Evolutionary conservation across 495 filamentous ascomycete species (phyloP), one percentile per base, ranked within the genome.

Genomic region (Talaromyces trachyspermus): DNA sequence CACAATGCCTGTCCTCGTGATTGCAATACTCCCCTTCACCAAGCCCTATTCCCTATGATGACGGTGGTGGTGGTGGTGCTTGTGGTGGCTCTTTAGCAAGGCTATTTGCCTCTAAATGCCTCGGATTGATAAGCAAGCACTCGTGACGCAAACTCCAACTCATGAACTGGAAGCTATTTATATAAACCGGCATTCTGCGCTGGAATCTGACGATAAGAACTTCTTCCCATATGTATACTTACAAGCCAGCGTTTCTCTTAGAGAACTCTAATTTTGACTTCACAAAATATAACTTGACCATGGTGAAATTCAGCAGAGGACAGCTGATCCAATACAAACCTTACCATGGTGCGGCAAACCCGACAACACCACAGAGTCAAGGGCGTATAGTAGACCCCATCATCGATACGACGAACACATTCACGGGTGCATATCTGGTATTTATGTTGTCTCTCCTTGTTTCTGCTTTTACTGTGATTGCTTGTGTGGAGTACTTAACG

Each of bases 391-490:
- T 46, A 19, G 44, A 46, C 12, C 44, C 44, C 25, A 46, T 46
- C 2, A 11, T 46, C 18, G 44, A 46, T 46, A 46, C 32, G 18
- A 46, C 44, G 12, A 46, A 46, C 25, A 36, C 44, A 2, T 46
- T 46, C 14, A 46, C 44, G 7, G 44, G 44, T 4, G 44, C 44
- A 37, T 46, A 46, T 27, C 17, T 46, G 27, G 44, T 46, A 35
- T 26, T 29, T 36, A 15, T 7, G 14, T 37, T 17, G n/a, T 17
- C 9, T 37, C 19, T 17, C 14, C 6, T 12, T 5, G 2, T 11
- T 37, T 1, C 14, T 2, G 19, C 2, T 37, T 15, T 10, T 32
- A 32, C 29, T 9, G 10, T 32, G 14, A 32, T 9, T 32, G 29
- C 29, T 32, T n/a, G n/a, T n/a, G n/a, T n/a, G n/a, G n/a, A n/a